phyloP scores from a whole-genome alignment of 257 asterid species.

The Nicotiana obtusifolia region DNA sequence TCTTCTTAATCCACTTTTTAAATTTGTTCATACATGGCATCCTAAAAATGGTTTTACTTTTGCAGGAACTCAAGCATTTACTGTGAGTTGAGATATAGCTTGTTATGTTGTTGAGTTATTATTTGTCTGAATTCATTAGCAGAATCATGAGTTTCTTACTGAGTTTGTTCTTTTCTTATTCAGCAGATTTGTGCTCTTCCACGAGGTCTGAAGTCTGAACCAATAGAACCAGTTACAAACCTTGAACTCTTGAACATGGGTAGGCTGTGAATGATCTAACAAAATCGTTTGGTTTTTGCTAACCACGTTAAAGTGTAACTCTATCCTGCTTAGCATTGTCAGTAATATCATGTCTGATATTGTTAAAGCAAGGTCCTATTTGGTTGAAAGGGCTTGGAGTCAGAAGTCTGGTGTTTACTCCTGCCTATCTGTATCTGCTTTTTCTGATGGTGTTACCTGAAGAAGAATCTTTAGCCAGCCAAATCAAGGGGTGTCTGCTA shows the following conservation, averaged over 20 bases:
- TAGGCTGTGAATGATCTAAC: background rate
- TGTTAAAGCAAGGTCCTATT: background rate
- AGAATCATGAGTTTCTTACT: conserved; percentile 14
- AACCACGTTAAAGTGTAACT: background rate
- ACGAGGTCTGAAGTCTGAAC: background rate
- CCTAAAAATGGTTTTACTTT: conserved; percentile 37
- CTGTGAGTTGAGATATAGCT: conserved; percentile 35
- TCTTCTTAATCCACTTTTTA: conserved; percentile 6
- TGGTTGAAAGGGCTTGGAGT: background rate
- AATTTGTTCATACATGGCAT: conserved; percentile 13
- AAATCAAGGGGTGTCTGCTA: background rate
- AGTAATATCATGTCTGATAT: background rate
- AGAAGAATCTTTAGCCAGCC: background rate
- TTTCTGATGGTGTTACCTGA: background rate
- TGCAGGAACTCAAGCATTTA: conserved; percentile 59
- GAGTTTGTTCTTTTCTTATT: background rate
- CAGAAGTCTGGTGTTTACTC: background rate
- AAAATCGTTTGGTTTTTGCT: background rate
- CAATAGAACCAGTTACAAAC: background rate
- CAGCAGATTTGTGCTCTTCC: background rate
- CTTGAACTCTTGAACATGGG: conserved; percentile 1
- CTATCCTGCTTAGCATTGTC: background rate
- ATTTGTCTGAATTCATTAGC: background rate
- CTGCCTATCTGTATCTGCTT: background rate
- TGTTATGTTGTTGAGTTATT: conserved; percentile 21